Percentiles rank a stretch among this genome's conserved stretches.
phyloP scores from a whole-genome alignment of 78 protist genomes.

The Creolimax fragrantissima region DNA sequence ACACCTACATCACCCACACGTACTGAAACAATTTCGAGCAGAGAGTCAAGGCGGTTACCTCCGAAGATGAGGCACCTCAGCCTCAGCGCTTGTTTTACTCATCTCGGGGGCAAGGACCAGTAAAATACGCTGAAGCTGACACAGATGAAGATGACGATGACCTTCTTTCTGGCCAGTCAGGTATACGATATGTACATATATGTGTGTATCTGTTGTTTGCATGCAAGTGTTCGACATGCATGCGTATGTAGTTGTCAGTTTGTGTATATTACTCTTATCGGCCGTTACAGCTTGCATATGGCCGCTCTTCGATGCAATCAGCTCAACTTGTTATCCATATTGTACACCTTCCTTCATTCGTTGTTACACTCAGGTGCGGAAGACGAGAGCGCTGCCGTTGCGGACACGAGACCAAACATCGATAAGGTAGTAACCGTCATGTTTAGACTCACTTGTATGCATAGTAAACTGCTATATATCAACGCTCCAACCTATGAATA shows the following conservation, averaged over 20 bases:
- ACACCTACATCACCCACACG: background rate
- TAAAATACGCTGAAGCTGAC: background rate
- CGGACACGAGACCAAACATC: background rate
- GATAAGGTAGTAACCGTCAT: too few species aligned
- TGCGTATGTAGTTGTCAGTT: background rate
- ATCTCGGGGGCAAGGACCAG: background rate
- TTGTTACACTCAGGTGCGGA: slow-evolving; percentile 1
- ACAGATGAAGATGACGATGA: background rate
- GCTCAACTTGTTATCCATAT: too few species aligned
- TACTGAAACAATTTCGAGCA: background rate
- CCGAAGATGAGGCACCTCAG: background rate
- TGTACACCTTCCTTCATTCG: too few species aligned
- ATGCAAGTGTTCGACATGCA: background rate
- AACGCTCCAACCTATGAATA: background rate
- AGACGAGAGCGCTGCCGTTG: background rate
- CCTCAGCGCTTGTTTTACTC: background rate
- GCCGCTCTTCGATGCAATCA: too few species aligned
- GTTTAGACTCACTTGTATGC: too few species aligned
- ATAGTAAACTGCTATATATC: background rate
- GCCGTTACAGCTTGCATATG: too few species aligned
- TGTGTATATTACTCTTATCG: too few species aligned
- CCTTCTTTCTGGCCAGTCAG: background rate
- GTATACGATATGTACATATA: background rate
- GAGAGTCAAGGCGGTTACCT: background rate
- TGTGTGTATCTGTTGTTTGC: background rate